These are phyloP conservation scores for Flueggea neowawraea DNA, from an alignment of 441 rosid species.

Conservation along the genomic window DNA sequence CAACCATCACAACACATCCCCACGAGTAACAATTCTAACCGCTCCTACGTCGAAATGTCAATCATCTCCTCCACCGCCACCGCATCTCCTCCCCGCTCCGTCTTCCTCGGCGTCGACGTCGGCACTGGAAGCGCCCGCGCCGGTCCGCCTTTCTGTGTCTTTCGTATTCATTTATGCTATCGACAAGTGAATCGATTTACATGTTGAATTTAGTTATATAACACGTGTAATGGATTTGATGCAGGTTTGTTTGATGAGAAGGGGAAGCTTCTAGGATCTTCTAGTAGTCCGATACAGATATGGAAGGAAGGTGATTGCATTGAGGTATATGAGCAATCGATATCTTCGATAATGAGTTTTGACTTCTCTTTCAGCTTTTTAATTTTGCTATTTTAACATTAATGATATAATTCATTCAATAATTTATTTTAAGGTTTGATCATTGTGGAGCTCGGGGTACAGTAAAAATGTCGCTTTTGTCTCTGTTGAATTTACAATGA, in stretches of 20 bases:
- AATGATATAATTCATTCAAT: too few relatives aligned
- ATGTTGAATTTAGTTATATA: too few relatives aligned
- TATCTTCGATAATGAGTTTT: too few relatives aligned
- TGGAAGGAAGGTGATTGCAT: conserved; percentile 87
- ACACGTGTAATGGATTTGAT: conserved; percentile 7
- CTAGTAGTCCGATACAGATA: conserved; percentile 81
- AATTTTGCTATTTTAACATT: too few relatives aligned
- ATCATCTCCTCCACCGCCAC: conserved; percentile 19
- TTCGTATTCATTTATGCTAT: not conserved
- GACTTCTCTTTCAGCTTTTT: too few relatives aligned
- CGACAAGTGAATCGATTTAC: too few relatives aligned
- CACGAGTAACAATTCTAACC: not conserved
- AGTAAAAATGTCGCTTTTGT: too few relatives aligned
- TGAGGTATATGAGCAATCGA: conserved; percentile 44
- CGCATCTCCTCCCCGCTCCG: conserved; percentile 24
- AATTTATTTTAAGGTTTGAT: too few relatives aligned
- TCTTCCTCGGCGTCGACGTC: conserved; percentile 89
- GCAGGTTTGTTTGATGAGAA: conserved; percentile 76
- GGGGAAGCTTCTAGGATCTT: conserved; percentile 48
- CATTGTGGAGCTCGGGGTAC: too few relatives aligned
- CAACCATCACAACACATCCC: too few relatives aligned
- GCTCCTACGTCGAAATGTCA: conserved; percentile 54
- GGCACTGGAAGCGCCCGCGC: conserved; percentile 99
- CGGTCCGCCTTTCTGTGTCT: conserved; percentile 30
- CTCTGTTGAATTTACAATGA: too few relatives aligned